These are phyloP conservation scores for Musa balbisiana DNA, from an alignment of 202 grass and related monocot species.

Conservation along the genomic window DNA sequence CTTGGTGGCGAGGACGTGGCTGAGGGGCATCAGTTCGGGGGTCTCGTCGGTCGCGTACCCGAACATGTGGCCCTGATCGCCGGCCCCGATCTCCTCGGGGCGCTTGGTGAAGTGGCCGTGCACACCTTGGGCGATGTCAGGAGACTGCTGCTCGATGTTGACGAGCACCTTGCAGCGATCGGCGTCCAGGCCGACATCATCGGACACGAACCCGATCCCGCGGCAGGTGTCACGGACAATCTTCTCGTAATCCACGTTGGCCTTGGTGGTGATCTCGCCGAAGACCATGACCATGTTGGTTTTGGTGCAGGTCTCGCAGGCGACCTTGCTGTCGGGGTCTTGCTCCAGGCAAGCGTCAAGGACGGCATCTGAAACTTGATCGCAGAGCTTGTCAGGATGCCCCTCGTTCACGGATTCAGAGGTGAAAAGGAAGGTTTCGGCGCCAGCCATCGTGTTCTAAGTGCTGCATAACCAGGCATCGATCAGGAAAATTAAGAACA, in stretches of 20 bases:
- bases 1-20: slow-evolving; percentile 79
- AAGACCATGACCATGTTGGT: too few relatives aligned
- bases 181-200: slow-evolving; percentile 71
- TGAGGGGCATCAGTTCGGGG: slow-evolving; percentile 71
- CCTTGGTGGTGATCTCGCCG: slow-evolving; percentile 58
- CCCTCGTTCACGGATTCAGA: too few relatives aligned
- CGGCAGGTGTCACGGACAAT: slow-evolving; percentile 78
- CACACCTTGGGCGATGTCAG: slow-evolving; percentile 65
- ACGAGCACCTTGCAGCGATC: slow-evolving; percentile 74
- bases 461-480: too few relatives aligned
- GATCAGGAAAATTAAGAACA: too few relatives aligned
- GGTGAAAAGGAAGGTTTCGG: too few relatives aligned
- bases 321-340: too few relatives aligned
- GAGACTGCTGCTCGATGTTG: slow-evolving; percentile 80
- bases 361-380: too few relatives aligned
- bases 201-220: slow-evolving; percentile 51
- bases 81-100: slow-evolving; percentile 83
- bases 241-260: slow-evolving; percentile 68
- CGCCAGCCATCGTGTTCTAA: too few relatives aligned
- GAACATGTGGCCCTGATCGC: slow-evolving; percentile 82
- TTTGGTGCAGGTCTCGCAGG: too few relatives aligned
- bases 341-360: too few relatives aligned
- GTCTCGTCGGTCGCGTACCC: slow-evolving; percentile 80
- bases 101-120: slow-evolving; percentile 76
- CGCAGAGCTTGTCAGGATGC: too few relatives aligned